Conservation (phyloP, 129 eudicot species). For the Logfia minima region DNA sequence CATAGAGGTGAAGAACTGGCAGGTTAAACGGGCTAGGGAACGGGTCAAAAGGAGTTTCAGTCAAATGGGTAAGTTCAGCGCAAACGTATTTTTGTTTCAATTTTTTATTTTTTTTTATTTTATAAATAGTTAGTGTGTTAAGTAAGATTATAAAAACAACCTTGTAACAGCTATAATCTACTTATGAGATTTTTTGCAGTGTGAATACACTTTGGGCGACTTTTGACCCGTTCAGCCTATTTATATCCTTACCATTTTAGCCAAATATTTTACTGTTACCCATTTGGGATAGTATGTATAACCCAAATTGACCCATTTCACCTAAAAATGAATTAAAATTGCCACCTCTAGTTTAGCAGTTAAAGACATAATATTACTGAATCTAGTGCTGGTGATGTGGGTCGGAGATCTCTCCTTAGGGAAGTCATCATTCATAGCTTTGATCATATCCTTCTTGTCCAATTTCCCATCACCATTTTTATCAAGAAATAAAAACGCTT, state of each 20-base stretch:
- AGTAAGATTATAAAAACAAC: neutral
- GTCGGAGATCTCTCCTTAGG: slow-evolving; percentile 63
- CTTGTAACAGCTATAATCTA: neutral
- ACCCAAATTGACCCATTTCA: neutral
- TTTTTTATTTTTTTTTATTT: neutral
- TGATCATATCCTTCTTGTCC: slow-evolving; percentile 59
- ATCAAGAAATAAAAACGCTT: slow-evolving; percentile 70
- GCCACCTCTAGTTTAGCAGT: neutral
- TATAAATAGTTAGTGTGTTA: neutral
- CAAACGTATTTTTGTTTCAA: no score
- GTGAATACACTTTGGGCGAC: neutral
- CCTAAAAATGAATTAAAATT: neutral
- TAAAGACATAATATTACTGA: slow-evolving; percentile 36
- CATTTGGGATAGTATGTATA: neutral
- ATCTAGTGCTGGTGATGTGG: slow-evolving; percentile 54
- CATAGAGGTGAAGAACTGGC: neutral
- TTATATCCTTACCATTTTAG: neutral
- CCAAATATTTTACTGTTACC: neutral
- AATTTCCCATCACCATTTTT: slow-evolving; percentile 73
- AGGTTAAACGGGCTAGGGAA: neutral
- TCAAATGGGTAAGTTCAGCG: neutral
- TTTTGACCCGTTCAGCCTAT: neutral
- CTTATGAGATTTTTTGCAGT: neutral
- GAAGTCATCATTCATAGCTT: slow-evolving; percentile 52
- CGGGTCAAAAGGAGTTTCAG: neutral